Conservation (phyloP, 768 basidiomycete species). For the Mycena maculata region DNA sequence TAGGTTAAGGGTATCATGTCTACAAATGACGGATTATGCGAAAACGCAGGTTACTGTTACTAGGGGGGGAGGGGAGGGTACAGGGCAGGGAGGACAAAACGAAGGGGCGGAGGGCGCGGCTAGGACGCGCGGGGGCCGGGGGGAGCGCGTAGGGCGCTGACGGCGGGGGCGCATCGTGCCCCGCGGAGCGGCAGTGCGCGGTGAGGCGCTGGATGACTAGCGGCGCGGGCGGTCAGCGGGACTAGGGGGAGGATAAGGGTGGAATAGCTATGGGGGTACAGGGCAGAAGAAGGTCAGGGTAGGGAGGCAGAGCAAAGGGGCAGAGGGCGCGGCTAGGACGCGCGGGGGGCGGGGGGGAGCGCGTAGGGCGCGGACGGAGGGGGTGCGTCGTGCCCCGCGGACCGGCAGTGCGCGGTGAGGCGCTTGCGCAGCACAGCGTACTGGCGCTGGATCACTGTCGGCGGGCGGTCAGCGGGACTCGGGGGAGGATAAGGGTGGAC, state of each 20-base stretch:
- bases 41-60: too few relatives aligned
- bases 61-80: too few relatives aligned
- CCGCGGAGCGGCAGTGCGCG: constrained; percentile 58
- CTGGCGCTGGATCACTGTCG: constrained; percentile 58
- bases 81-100: too few relatives aligned
- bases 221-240: constrained; percentile 8
- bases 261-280: neutral
- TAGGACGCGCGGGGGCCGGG: neutral
- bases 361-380: constrained; percentile 12
- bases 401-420: constrained; percentile 60
- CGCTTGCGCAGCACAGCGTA: constrained; percentile 62
- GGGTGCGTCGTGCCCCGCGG: constrained; percentile 55
- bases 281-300: too few relatives aligned
- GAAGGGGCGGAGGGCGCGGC: too few relatives aligned
- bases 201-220: constrained; percentile 61
- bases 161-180: constrained; percentile 52
- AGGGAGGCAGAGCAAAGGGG: too few relatives aligned
- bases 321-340: neutral
- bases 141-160: neutral
- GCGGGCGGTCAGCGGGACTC: constrained; percentile 1
- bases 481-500: neutral
- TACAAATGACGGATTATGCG: too few relatives aligned
- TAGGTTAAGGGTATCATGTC: too few relatives aligned
- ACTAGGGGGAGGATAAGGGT: too few relatives aligned
- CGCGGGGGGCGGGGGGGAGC: neutral